Evolutionary conservation across 2,329 filamentous ascomycete species (phyloP), one percentile per base, ranked within the genome.

Genomic region (Aspergillus bombycis): DNA sequence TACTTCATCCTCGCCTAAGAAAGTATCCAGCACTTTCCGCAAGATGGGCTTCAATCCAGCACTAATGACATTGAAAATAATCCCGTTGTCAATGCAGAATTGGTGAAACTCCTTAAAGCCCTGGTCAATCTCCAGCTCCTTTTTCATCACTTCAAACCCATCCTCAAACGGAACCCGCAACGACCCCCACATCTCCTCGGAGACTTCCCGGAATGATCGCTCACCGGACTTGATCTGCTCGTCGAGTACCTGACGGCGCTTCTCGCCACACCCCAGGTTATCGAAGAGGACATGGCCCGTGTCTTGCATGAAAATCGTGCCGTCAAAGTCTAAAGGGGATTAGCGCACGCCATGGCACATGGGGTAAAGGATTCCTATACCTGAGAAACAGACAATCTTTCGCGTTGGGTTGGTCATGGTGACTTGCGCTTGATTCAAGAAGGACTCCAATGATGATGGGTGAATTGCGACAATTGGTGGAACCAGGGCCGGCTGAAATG

Each of bases 291-390:
- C 84, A 73, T 91, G 88, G 52, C 89, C 89, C 1, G 86, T 90
- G 69, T 89, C 87, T 81, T 90, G 87, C 83, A 89, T 88, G 80
- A 89, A 90, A 66, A 91, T 91, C 4, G 88, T 91, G 66, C 88
- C 88, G 74, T 91, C 88, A 69, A 91, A 91, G 75, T 91, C 88
- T 89, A 60, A 56, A 23, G 14, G 21, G 7, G 28, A 62, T 62
- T 48, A 53, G 58, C 69, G 65, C 38, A 60, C 48, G 36, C 21
- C 48, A 57, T 21, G 19, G 10, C 26, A 11, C 23, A 58, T 36
- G 46, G 55, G 32, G 57, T 21, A 38, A n/a, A n/a, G 41, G 43
- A 26, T 41, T 38, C 10, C 12, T 69, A 61, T 77, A 81, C 80
- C 79, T 65, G 80, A 82, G 66, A 82, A 81, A 65, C 79, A 79